These are phyloP conservation scores for Fusarium citri DNA, from an alignment of 2,329 filamentous ascomycete species.

Conservation along the genomic window DNA sequence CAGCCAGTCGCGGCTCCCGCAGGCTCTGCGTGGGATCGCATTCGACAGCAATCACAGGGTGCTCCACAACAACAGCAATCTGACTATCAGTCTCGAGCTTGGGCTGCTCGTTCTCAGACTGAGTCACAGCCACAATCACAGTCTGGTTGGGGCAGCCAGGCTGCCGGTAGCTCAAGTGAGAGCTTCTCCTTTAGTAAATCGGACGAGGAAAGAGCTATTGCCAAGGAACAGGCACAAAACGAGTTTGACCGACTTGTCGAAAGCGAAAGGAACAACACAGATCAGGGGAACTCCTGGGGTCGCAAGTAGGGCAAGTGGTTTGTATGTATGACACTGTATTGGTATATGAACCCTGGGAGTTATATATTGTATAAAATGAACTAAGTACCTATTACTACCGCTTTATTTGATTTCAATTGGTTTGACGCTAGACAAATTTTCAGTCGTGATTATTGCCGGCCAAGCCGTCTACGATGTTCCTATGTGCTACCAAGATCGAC, in stretches of 20 bases:
- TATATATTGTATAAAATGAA: conserved; percentile 5
- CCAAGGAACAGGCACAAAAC: conserved; percentile 60
- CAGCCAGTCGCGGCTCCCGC: conserved; percentile 27
- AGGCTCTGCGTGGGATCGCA: conserved; percentile 59
- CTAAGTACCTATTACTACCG: neutral
- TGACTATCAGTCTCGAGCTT: conserved; percentile 28
- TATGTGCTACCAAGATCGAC: neutral
- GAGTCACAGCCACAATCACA: conserved; percentile 30
- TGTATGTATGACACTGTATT: conserved; percentile 7
- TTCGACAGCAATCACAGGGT: conserved; percentile 52
- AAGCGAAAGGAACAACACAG: conserved; percentile 53
- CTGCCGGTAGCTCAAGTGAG: conserved; percentile 42
- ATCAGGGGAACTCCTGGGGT: conserved; percentile 47
- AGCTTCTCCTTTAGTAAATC: conserved; percentile 51
- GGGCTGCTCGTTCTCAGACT: conserved; percentile 23
- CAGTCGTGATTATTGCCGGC: conserved; percentile 19
- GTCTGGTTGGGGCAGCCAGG: conserved; percentile 45
- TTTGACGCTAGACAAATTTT: neutral
- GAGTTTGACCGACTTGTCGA: conserved; percentile 64
- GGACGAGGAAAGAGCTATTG: conserved; percentile 53
- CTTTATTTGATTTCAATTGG: neutral
- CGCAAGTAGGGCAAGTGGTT: conserved; percentile 15
- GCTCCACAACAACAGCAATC: conserved; percentile 34
- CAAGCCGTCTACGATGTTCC: conserved; percentile 17
- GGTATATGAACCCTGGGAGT: conserved; percentile 8